Evolutionary conservation across 164 flowering plant genomes (phyloP).

Genomic region (Annona cherimola): DNA sequence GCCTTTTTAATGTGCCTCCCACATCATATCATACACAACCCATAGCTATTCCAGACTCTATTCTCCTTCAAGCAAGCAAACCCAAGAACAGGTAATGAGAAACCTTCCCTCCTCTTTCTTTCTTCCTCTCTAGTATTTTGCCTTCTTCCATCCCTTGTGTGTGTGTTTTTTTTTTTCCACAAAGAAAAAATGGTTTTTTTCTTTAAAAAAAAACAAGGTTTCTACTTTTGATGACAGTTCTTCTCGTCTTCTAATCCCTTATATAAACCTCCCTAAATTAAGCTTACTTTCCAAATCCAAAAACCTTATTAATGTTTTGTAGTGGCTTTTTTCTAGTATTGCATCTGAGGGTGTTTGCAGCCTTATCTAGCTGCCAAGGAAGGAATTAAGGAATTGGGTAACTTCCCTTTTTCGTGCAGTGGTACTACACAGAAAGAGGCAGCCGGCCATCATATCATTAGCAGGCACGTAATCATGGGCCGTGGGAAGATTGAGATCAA

Average conservation of each 20-base stretch:
- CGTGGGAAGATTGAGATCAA: conserved; percentile 32
- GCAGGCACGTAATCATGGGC: conserved; percentile 20
- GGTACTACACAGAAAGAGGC: conserved; percentile 8
- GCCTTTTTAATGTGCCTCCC: conserved; percentile 7
- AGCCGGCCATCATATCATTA: neutral
- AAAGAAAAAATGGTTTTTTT: neutral
- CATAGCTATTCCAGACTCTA: neutral
- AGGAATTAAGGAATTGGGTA: neutral
- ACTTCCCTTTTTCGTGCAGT: conserved; percentile 12
- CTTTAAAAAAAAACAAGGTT: conserved; percentile 13
- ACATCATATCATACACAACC: conserved; percentile 8
- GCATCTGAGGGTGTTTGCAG: conserved; percentile 1
- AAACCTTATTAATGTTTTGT: conserved; percentile 13
- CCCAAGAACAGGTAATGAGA: conserved; percentile 14
- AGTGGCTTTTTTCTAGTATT: conserved; percentile 9
- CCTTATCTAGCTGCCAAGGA: conserved; percentile 7
- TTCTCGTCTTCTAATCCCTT: conserved; percentile 16
- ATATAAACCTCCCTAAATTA: conserved; percentile 23
- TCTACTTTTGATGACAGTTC: conserved; percentile 31
- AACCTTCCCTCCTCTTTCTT: neutral
- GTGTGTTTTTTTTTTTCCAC: neutral
- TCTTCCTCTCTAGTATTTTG: neutral
- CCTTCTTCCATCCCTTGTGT: neutral
- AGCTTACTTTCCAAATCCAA: conserved; percentile 17
- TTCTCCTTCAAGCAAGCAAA: conserved; percentile 10